Base-by-base conservation (phyloP, 2,329 filamentous ascomycete species). In the Fusarium abutilonis region DNA sequence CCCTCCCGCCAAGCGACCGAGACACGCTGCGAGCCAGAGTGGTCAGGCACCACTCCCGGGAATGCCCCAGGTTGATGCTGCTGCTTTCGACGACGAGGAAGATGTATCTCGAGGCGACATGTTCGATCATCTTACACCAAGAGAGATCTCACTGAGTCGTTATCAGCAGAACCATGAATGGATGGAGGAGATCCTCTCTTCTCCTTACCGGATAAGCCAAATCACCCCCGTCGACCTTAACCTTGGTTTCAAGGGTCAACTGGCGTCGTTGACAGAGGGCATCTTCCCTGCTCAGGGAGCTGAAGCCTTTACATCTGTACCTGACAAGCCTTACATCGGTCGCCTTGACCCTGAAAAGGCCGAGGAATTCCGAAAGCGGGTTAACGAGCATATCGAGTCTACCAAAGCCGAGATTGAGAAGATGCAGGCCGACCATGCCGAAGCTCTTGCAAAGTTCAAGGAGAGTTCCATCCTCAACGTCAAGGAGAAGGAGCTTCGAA, bases 161-260 rank as follows among this genome's bases (percentile, higher is more conserved):
- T 99, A 97, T 75, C 89, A 89, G 73, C 93, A 97, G 73, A 96
- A 99, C 70, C 94, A 99, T 71, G 92, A 97, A 75, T 98, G 94
- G 95, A 97, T 99, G 92, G 95, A 98, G 72, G 94, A 99, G 77
- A 89, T 99, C 26, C 85, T 98, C 50, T 92, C 91, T 1, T 98
- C 94, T 1, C 92, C 93, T 0, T 97, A 97, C 73, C 84, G 90
- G 21, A 90, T 94, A 60, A 85, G 85, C 45, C 92, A 96, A 73
- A 96, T 99, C 55, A 86, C 89, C 9, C 93, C 94, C 1, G 87
- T 93, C 3, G 93, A 97, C 73, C 85, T 98, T 31, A 93, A 93
- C 1, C 80, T 98, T 9, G 95, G 95, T 4, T 83, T 90, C 46
- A 91, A 89, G 75, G 95, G 95, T 34, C 90, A 93, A 75, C 82